These are phyloP conservation scores for Aquilaria yunnanensis DNA, from an alignment of 345 rosid genomes.

Conservation along the genomic window DNA sequence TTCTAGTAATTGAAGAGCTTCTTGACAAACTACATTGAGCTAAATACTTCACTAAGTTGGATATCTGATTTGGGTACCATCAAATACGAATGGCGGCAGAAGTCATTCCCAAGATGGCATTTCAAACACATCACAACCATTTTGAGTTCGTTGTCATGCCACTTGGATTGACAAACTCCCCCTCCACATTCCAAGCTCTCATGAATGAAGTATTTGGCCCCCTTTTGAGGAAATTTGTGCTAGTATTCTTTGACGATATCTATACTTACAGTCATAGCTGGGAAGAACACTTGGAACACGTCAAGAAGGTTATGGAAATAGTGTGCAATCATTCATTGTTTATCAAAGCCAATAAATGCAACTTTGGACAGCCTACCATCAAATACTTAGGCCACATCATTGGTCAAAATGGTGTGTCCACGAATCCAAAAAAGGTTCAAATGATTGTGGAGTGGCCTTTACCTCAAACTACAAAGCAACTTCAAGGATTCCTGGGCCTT, in stretches of 20 bases:
- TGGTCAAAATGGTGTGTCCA: neutral
- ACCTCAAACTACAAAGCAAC: neutral
- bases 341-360: neutral
- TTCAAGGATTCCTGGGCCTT: neutral
- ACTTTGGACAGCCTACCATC: neutral
- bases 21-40: no score
- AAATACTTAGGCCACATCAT: constrained; percentile 8
- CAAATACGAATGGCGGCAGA: neutral
- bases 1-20: no score
- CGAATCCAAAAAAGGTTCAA: neutral
- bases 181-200: neutral
- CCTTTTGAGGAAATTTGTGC: neutral
- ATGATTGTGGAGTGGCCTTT: neutral
- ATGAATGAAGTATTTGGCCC: no score
- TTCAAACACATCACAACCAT: neutral
- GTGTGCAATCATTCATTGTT: neutral
- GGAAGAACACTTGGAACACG: neutral
- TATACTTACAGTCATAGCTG: neutral
- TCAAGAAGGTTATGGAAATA: neutral
- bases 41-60: neutral
- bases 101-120: neutral
- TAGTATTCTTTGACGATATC: neutral
- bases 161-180: neutral
- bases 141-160: neutral
- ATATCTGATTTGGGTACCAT: neutral